Evolutionary conservation across 257 asterid species (phyloP), one percentile per base, ranked within the genome.

Genomic region (Leonotis leonurus): DNA sequence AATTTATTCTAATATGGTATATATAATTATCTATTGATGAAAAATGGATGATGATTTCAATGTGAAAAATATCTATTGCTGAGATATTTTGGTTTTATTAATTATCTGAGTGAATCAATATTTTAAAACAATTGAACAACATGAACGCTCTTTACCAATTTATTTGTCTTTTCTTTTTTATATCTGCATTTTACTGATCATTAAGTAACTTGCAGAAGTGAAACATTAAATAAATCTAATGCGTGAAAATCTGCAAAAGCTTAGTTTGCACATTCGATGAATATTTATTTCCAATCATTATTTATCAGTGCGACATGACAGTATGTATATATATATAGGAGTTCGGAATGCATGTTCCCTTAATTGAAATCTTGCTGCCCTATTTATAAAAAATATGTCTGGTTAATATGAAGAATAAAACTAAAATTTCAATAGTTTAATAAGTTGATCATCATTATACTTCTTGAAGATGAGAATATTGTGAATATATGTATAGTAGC

Each of bases 141-240:
- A 33, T 68, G 18, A 68, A 32, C 59, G 54, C 58, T 17, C 26
- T 53, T 32, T 58, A 17, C 39, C 39, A 35, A 8, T 17, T 7
- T 20, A 1, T 37, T 49, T 44, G 65, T 33, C 30, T 29, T 37
- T 59, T 53, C 37, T 37, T 59, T 53, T 68, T 37, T 22, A 20
- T n/a, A 35, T 32, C 65, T 58, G 17, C 54, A 36, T 46, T 58
- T 51, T 12, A 10, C 7, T 58, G 22, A 45, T 39, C 35, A 54
- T 37, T 50, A 55, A 56, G 59, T 67, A 51, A 17, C 64, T n/a
- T n/a, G 64, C 50, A 44, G 48, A 65, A 25, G 33, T 50, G 56
- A 5, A 13, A 52, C 59, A 52, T 26, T 52, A 16, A 14, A n/a
- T 26, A 14, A 26, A 14, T n/a, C 59, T 27, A 14, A n/a, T 52